Conservation (phyloP, 192 early-diverging fungal genomes). For the Linderina pennispora region DNA sequence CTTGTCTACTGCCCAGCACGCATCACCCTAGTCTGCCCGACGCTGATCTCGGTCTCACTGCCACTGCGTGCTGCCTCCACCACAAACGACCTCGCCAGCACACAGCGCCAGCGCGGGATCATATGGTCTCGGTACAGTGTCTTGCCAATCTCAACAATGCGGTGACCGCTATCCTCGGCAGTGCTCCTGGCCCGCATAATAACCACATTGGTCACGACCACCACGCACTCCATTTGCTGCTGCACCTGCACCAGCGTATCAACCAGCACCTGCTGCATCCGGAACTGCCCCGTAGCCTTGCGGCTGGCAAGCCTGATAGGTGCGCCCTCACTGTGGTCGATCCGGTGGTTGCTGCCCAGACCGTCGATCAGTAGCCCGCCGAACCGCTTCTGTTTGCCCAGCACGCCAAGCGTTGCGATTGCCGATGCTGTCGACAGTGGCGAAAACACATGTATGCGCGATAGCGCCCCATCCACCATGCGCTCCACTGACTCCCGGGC, state of each 20-base stretch:
- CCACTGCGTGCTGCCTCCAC: no score
- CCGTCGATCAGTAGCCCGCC: constrained; percentile 16
- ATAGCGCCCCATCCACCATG: constrained; percentile 1
- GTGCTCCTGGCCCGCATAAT: constrained; percentile 5
- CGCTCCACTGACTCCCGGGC: neutral
- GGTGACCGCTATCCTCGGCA: neutral
- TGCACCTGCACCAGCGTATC: constrained; percentile 22
- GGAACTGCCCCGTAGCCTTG: constrained; percentile 34
- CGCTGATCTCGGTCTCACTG: no score
- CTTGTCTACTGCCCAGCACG: no score
- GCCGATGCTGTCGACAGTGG: constrained; percentile 13
- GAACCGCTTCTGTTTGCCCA: constrained; percentile 7
- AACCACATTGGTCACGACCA: constrained; percentile 19
- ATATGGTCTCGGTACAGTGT: constrained; percentile 27
- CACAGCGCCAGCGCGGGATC: constrained; percentile 31
- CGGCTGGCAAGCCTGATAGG: constrained; percentile 10
- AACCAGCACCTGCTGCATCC: constrained; percentile 31
- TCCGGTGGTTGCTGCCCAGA: constrained; percentile 19
- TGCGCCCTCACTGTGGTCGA: constrained; percentile 16
- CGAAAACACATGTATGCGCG: constrained; percentile 23
- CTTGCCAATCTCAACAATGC: constrained; percentile 1
- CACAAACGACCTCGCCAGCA: constrained; percentile 20
- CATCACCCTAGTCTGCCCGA: constrained; percentile 1
- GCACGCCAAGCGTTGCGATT: constrained; percentile 31
- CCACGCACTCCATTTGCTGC: constrained; percentile 8